These are phyloP conservation scores for Corinectria fuckeliana DNA, from an alignment of 2,329 filamentous ascomycete species.

Conservation along the genomic window DNA sequence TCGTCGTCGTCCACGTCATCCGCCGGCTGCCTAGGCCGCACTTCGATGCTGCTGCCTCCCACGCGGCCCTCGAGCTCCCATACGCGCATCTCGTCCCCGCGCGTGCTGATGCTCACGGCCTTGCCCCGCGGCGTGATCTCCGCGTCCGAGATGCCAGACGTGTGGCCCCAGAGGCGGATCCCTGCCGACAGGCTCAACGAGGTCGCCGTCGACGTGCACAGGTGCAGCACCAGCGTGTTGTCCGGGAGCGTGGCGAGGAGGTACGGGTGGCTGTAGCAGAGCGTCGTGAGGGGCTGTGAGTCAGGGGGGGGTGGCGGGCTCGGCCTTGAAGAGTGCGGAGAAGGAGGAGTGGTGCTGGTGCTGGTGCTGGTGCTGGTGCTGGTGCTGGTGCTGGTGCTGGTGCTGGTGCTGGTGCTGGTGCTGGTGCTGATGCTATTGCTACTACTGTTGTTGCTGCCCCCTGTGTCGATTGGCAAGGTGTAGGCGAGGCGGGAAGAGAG, in stretches of 20 bases:
- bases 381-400: slow-evolving; percentile 13
- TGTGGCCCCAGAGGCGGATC: slow-evolving; percentile 87
- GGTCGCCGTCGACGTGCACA: slow-evolving; percentile 75
- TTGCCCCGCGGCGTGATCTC: slow-evolving; percentile 86
- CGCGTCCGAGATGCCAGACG: slow-evolving; percentile 84
- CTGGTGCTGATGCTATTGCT: slow-evolving; percentile 17
- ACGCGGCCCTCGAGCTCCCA: slow-evolving; percentile 86
- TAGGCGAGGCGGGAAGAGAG: slow-evolving; percentile 46
- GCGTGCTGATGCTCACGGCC: slow-evolving; percentile 84
- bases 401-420: slow-evolving; percentile 7
- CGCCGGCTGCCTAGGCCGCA: slow-evolving; percentile 49
- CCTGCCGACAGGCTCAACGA: slow-evolving; percentile 74
- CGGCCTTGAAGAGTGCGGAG: slow-evolving; percentile 9
- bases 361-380: slow-evolving; percentile 12
- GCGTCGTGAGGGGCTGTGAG: slow-evolving; percentile 55
- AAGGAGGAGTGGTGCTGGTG: not conserved
- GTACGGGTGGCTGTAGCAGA: slow-evolving; percentile 82
- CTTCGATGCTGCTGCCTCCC: slow-evolving; percentile 59
- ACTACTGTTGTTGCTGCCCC: slow-evolving; percentile 17
- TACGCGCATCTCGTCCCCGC: slow-evolving; percentile 80
- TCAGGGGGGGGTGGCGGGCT: slow-evolving; percentile 10
- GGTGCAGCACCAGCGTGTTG: slow-evolving; percentile 84
- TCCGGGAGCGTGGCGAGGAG: slow-evolving; percentile 83
- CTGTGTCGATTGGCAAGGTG: slow-evolving; percentile 43
- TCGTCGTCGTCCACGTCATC: slow-evolving; percentile 18